phyloP scores from a whole-genome alignment of 441 rosid genomes.

The Dalechampia spathulata region DNA sequence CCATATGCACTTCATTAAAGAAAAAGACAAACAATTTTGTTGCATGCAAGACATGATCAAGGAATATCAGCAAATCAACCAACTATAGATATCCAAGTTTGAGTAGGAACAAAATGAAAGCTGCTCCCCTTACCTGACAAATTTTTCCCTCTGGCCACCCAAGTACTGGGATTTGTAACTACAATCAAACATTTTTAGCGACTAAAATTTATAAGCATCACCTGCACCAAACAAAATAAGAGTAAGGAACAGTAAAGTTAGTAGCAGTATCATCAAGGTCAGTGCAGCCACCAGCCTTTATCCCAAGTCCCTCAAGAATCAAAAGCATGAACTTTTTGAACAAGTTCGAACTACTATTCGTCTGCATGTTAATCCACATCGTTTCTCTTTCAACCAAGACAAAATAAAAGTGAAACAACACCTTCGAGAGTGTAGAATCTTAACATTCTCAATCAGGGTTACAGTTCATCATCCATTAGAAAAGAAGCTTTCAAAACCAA shows the following conservation, averaged over 20 bases:
- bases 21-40: too few relatives aligned
- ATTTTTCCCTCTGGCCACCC: constrained; percentile 76
- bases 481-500: too few relatives aligned
- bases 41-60: constrained; percentile 1
- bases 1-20: too few relatives aligned
- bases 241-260: not conserved
- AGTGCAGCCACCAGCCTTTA: not conserved
- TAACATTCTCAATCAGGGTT: too few relatives aligned
- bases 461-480: too few relatives aligned
- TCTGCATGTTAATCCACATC: too few relatives aligned
- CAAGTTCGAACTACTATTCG: too few relatives aligned
- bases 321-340: too few relatives aligned
- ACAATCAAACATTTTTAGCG: constrained; percentile 59
- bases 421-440: too few relatives aligned
- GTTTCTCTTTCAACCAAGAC: too few relatives aligned
- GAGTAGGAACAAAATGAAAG: constrained; percentile 3
- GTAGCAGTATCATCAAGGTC: not conserved
- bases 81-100: constrained; percentile 3
- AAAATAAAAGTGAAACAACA: too few relatives aligned
- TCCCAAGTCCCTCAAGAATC: too few relatives aligned
- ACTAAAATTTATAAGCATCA: constrained; percentile 33
- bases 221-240: constrained; percentile 30
- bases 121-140: constrained; percentile 61
- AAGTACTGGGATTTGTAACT: constrained; percentile 54
- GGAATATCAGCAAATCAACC: not conserved